Conservation (phyloP, 306 rosid species). For the Senna siamea region DNA sequence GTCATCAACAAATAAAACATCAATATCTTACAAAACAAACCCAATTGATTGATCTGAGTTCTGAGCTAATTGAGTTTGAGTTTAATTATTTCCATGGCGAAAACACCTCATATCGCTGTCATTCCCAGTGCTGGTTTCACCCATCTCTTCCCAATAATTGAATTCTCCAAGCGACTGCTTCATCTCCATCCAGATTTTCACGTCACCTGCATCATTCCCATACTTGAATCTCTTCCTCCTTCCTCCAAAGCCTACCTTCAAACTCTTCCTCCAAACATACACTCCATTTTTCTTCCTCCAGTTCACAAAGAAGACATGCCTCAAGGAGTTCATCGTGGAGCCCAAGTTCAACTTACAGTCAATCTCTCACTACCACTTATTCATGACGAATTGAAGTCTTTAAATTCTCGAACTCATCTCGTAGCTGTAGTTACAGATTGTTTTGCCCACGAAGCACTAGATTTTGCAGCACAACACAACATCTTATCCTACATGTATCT, state of each 20-base stretch:
- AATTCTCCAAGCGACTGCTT: not conserved
- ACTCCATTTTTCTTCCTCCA: conserved; percentile 13
- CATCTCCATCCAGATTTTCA: conserved; percentile 2
- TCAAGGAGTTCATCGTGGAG: not conserved
- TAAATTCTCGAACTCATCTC: not conserved
- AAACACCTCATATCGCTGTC: too few species aligned
- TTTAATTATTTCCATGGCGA: too few species aligned
- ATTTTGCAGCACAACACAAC: conserved; percentile 15
- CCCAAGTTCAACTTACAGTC: not conserved
- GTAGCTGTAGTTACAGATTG: conserved; percentile 15
- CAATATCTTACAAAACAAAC: too few species aligned
- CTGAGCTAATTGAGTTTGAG: too few species aligned
- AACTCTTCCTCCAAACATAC: not conserved
- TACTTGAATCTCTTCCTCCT: not conserved
- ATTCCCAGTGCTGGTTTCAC: too few species aligned
- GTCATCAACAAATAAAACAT: too few species aligned
- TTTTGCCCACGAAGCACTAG: conserved; percentile 17
- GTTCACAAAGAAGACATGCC: conserved; percentile 2
- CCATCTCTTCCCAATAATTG: too few species aligned
- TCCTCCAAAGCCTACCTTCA: conserved; percentile 1
- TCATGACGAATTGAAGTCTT: not conserved
- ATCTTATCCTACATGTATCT: conserved; percentile 9
- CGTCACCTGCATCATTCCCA: conserved; percentile 17
- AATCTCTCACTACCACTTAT: not conserved
- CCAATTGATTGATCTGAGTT: too few species aligned